These are phyloP conservation scores for Acaromyces ingoldii DNA, from an alignment of 1,284 basidiomycete species.

Conservation along the genomic window DNA sequence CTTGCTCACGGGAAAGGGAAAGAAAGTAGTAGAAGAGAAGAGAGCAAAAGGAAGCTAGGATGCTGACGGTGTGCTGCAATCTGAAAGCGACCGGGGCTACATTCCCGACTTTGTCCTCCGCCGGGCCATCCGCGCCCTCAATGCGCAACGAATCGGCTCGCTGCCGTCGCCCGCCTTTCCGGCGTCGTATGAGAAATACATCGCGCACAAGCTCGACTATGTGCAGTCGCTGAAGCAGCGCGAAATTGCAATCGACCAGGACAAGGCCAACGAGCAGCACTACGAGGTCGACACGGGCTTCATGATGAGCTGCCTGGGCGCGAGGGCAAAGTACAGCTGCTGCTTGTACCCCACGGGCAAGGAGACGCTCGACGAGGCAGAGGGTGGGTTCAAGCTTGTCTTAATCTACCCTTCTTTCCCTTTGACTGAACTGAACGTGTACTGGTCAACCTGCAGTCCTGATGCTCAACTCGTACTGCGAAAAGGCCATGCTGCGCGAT, in stretches of 20 bases:
- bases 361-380: constrained; percentile 66
- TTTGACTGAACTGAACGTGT: too few species aligned
- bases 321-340: constrained; percentile 53
- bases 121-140: constrained; percentile 60
- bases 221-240: constrained; percentile 53
- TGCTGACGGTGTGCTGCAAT: background rate
- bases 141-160: constrained; percentile 62
- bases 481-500: constrained; percentile 63
- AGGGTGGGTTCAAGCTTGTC: constrained; percentile 51
- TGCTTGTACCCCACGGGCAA: constrained; percentile 66
- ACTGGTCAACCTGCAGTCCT: too few species aligned
- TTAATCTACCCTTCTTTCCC: too few species aligned
- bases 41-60: background rate
- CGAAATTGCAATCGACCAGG: constrained; percentile 64
- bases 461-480: constrained; percentile 68
- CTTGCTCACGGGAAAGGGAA: too few species aligned
- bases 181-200: constrained; percentile 60
- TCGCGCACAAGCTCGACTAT: constrained; percentile 62
- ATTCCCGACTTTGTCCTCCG: constrained; percentile 61
- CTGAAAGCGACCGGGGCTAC: constrained; percentile 17
- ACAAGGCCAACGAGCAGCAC: constrained; percentile 73
- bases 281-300: constrained; percentile 61
- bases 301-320: constrained; percentile 38
- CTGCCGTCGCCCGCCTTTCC: constrained; percentile 57
- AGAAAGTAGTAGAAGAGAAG: background rate